These are phyloP conservation scores for Trichopus zeylanicus DNA, from an alignment of 116 monocot genomes.

Conservation along the genomic window DNA sequence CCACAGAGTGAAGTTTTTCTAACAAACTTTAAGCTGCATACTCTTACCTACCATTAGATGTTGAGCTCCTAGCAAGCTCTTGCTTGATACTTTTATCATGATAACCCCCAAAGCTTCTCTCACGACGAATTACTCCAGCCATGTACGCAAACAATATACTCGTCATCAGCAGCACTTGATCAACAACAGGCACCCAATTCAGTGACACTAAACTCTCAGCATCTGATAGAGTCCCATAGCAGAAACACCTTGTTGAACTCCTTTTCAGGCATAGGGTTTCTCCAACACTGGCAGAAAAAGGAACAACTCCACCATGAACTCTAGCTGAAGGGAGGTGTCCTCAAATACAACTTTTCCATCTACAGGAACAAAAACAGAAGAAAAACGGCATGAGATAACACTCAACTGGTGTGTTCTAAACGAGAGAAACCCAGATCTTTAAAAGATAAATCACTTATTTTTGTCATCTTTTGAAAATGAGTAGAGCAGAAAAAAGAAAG, in stretches of 20 bases:
- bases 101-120: conserved; percentile 10
- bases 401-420: too few relatives aligned
- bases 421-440: too few relatives aligned
- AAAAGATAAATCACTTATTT: too few relatives aligned
- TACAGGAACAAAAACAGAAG: neutral
- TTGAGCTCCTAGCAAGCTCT: conserved; percentile 18
- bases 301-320: neutral
- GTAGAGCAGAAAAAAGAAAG: too few relatives aligned
- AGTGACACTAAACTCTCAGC: conserved; percentile 35
- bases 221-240: conserved; percentile 30
- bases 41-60: conserved; percentile 75
- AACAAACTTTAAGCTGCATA: conserved; percentile 11
- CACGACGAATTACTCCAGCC: conserved; percentile 60
- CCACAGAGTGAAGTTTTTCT: too few relatives aligned
- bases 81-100: conserved; percentile 9
- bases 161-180: conserved; percentile 67
- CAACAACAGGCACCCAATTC: conserved; percentile 40
- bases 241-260: conserved; percentile 25
- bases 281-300: conserved; percentile 2
- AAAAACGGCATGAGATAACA: neutral
- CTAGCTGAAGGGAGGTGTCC: conserved; percentile 5
- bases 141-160: conserved; percentile 72
- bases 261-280: conserved; percentile 4
- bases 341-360: neutral
- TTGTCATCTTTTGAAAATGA: too few relatives aligned